Percentiles rank a stretch among this genome's conserved stretches.
phyloP scores from a whole-genome alignment of 2,329 filamentous ascomycete genomes.

The Scolecobasidium constrictum region DNA sequence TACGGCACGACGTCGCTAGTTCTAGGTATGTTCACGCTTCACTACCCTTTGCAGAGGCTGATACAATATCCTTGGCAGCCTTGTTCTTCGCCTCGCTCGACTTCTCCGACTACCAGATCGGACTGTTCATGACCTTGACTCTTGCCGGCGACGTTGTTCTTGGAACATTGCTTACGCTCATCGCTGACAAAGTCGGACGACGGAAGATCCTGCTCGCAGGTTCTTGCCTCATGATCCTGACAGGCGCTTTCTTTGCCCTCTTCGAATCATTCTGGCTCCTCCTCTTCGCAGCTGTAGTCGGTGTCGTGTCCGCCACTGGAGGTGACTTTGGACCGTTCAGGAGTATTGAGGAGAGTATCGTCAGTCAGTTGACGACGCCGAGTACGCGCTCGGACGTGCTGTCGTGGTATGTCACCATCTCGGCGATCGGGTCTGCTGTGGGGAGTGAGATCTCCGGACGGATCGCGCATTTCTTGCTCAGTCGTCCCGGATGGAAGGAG shows the following conservation, averaged over 20 bases:
- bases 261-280: conserved; percentile 21
- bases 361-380: conserved; percentile 25
- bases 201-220: conserved; percentile 23
- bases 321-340: conserved; percentile 31
- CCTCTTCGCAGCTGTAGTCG: conserved; percentile 24
- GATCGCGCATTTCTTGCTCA: conserved; percentile 7
- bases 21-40: conserved; percentile 12
- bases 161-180: conserved; percentile 24
- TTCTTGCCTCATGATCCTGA: conserved; percentile 23
- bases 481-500: conserved; percentile 2
- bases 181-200: conserved; percentile 25
- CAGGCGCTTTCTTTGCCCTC: conserved; percentile 24
- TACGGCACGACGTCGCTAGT: conserved; percentile 26
- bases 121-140: conserved; percentile 30
- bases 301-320: conserved; percentile 27
- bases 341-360: conserved; percentile 27
- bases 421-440: conserved; percentile 18
- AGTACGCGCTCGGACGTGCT: conserved; percentile 24
- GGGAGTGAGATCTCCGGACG: conserved; percentile 9
- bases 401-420: conserved; percentile 28
- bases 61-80: conserved; percentile 12
- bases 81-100: conserved; percentile 24
- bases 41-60: too few relatives aligned
- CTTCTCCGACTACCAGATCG: conserved; percentile 26
- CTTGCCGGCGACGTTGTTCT: conserved; percentile 26